Evolutionary conservation across 2,329 filamentous ascomycete genomes (phyloP).

Genomic region (Penicillium paneum): DNA sequence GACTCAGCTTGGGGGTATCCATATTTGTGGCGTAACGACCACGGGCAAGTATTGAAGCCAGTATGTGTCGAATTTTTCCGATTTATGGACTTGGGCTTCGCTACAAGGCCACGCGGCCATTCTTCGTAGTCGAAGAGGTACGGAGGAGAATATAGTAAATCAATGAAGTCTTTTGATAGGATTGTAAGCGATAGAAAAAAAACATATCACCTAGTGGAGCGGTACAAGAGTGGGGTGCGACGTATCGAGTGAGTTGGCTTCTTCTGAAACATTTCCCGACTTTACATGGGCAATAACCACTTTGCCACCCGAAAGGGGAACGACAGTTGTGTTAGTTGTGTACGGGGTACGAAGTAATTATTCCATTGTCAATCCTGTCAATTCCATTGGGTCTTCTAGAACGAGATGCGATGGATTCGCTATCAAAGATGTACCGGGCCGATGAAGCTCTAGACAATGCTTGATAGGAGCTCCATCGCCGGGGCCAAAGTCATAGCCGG

Average conservation of each 20-base stretch:
- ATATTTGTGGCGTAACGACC: slow-evolving; percentile 14
- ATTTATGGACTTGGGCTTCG: not conserved
- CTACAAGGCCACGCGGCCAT: not conserved
- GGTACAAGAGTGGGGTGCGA: slow-evolving; percentile 3
- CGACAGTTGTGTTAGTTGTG: not conserved
- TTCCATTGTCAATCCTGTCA: not conserved
- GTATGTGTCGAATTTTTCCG: not conserved
- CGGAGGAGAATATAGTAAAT: not conserved
- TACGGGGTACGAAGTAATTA: not conserved
- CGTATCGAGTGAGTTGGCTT: not conserved
- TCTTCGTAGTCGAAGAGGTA: not conserved
- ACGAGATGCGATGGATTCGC: not conserved
- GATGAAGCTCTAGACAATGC: slow-evolving; percentile 3
- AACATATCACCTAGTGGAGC: slow-evolving; percentile 1
- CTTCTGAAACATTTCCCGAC: slow-evolving; percentile 11
- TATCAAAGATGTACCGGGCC: not conserved
- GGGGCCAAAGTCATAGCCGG: not conserved
- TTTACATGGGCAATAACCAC: not conserved
- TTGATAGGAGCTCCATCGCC: not conserved
- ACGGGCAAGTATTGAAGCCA: not conserved
- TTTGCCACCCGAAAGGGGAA: not conserved
- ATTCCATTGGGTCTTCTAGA: not conserved
- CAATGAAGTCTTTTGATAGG: not conserved
- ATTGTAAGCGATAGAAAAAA: not conserved
- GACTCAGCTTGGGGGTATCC: slow-evolving; percentile 7